phyloP scores from a whole-genome alignment of 2,329 filamentous ascomycete species.

The Aspergillus ustus region DNA sequence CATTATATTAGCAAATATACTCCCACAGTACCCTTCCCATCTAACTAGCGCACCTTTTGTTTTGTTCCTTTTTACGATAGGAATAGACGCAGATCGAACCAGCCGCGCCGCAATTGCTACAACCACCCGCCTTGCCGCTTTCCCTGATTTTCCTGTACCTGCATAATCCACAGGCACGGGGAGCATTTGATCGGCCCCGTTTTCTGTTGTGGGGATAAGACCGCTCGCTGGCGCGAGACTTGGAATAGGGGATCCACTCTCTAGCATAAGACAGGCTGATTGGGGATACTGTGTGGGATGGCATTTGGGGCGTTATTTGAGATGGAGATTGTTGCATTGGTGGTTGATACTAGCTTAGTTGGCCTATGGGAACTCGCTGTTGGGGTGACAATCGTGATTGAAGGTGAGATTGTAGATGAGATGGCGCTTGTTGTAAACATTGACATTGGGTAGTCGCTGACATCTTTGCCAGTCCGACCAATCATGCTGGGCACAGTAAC shows the following conservation, averaged over 20 bases:
- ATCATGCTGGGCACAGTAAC: neutral
- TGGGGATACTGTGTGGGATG: neutral
- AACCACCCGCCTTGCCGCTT: constrained; percentile 50
- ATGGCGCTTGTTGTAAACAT: neutral
- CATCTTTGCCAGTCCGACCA: neutral
- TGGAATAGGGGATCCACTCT: neutral
- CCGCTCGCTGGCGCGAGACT: too few relatives aligned
- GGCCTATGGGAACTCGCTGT: too few relatives aligned
- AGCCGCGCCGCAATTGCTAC: constrained; percentile 49
- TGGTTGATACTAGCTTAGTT: too few relatives aligned
- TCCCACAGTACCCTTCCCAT: too few relatives aligned
- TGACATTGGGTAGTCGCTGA: too few relatives aligned
- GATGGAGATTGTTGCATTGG: too few relatives aligned
- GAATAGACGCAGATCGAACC: constrained; percentile 51
- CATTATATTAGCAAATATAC: neutral
- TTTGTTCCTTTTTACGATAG: constrained; percentile 52
- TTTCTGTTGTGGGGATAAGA: neutral
- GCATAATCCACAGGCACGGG: constrained; percentile 51
- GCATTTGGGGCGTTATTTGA: neutral
- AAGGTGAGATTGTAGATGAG: neutral
- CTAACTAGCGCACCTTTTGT: constrained; percentile 42
- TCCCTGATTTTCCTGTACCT: constrained; percentile 53
- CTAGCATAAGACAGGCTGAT: neutral
- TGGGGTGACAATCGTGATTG: neutral
- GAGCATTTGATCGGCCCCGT: constrained; percentile 34